A percentile compares a stretch with the other conserved stretches of the same genome.
These are phyloP conservation scores for Cymodocea nodosa DNA, from an alignment of 116 monocot species.

Conservation along the genomic window DNA sequence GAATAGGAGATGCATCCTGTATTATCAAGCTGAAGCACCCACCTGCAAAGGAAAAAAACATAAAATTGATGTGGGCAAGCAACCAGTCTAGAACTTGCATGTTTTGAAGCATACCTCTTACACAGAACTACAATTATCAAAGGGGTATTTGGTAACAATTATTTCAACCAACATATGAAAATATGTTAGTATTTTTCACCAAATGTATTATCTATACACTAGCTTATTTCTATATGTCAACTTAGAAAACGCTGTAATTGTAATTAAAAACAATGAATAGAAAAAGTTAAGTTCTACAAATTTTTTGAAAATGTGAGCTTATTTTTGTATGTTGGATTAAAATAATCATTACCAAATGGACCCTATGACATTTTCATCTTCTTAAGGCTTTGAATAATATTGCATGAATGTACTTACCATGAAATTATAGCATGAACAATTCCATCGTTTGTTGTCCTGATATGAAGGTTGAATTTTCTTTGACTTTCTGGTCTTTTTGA, in stretches of 20 bases:
- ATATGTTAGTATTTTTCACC: too few species aligned
- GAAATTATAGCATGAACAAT: slow-evolving; percentile 82
- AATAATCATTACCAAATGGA: too few species aligned
- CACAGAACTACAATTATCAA: not conserved
- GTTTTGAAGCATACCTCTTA: not conserved
- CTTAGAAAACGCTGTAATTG: too few species aligned
- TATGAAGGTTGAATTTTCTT: slow-evolving; percentile 35
- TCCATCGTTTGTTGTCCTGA: slow-evolving; percentile 49
- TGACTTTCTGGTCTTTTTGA: slow-evolving; percentile 72
- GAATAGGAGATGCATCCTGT: slow-evolving; percentile 81
- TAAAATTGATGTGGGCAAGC: not conserved
- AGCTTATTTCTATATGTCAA: too few species aligned
- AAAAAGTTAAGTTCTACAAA: too few species aligned
- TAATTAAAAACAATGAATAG: too few species aligned
- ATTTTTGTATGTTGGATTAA: too few species aligned
- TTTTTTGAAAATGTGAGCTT: too few species aligned
- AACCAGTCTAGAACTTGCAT: not conserved
- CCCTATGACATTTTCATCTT: too few species aligned
- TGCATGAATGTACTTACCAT: slow-evolving; percentile 38
- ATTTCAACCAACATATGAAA: too few species aligned
- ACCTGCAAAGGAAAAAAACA: slow-evolving; percentile 39
- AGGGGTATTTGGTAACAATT: too few species aligned
- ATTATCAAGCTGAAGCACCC: slow-evolving; percentile 93
- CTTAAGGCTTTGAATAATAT: not conserved
- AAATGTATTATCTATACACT: too few species aligned